These are phyloP conservation scores for Phytophthora pini DNA, from an alignment of 352 stramenopile species.

Conservation along the genomic window DNA sequence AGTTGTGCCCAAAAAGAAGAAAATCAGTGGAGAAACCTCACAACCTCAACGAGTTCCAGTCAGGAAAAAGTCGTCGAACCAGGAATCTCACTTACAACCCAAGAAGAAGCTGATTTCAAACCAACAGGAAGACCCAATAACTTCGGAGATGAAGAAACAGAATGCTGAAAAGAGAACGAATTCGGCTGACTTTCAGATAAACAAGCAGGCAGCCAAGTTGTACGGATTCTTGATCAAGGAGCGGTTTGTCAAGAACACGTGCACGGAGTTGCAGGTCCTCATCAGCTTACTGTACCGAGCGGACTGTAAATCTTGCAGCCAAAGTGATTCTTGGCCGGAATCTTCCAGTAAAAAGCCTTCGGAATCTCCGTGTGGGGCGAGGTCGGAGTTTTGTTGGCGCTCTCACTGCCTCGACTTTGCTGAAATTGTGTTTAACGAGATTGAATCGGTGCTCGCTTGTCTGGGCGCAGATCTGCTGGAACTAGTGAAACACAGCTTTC, in stretches of 20 bases:
- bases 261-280: constrained; percentile 49
- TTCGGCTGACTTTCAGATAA: constrained; percentile 28
- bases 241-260: constrained; percentile 51
- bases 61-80: constrained; percentile 23
- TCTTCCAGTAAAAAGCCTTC: neutral
- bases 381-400: constrained; percentile 60
- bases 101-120: constrained; percentile 3
- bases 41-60: constrained; percentile 9
- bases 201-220: constrained; percentile 52
- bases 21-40: constrained; percentile 3
- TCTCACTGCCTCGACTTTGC: constrained; percentile 48
- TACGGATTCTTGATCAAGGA: constrained; percentile 63
- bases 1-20: constrained; percentile 8
- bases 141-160: neutral
- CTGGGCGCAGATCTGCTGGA: constrained; percentile 43
- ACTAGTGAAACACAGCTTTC: constrained; percentile 29
- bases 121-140: constrained; percentile 8
- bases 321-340: neutral
- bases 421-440: constrained; percentile 40
- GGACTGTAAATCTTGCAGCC: constrained; percentile 26
- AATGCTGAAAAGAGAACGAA: neutral
- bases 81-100: constrained; percentile 14
- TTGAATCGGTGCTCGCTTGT: constrained; percentile 42
- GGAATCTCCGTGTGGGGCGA: neutral
- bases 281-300: constrained; percentile 46